Conservation (phyloP, 2,329 filamentous ascomycete species). For the Dactylellina parvicollis region DNA sequence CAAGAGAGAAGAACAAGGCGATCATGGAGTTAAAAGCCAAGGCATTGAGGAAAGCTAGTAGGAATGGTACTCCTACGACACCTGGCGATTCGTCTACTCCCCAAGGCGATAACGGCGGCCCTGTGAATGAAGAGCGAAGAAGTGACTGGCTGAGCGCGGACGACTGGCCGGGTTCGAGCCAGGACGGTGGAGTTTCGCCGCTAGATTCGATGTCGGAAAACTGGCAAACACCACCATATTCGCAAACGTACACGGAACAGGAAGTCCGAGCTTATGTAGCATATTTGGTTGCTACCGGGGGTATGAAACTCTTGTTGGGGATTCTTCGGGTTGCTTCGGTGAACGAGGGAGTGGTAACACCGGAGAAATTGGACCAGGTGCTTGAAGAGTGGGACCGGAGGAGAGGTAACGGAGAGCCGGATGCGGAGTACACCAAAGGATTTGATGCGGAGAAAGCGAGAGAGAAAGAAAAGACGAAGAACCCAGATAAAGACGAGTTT, state of each 20-base stretch:
- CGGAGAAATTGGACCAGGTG: conserved; percentile 16
- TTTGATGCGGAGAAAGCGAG: conserved; percentile 47
- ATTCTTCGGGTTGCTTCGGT: conserved; percentile 23
- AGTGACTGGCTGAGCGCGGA: conserved; percentile 41
- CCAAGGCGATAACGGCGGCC: neutral
- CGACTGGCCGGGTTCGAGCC: conserved; percentile 37
- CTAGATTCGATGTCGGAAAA: conserved; percentile 29
- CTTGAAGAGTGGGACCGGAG: conserved; percentile 25
- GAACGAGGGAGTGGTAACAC: conserved; percentile 29
- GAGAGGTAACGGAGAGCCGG: conserved; percentile 14
- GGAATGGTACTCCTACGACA: conserved; percentile 35
- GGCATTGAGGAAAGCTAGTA: conserved; percentile 45
- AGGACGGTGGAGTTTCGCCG: neutral
- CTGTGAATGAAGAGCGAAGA: conserved; percentile 17
- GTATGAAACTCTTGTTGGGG: conserved; percentile 38
- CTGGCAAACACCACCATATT: conserved; percentile 46
- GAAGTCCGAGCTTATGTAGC: conserved; percentile 47
- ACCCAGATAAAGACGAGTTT: conserved; percentile 43
- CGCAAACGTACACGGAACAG: conserved; percentile 46
- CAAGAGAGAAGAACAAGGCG: conserved; percentile 50
- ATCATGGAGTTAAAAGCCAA: conserved; percentile 53
- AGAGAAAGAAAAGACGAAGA: conserved; percentile 19
- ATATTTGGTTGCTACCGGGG: conserved; percentile 38
- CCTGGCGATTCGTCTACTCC: conserved; percentile 19
- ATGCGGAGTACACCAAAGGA: conserved; percentile 27